Evolutionary conservation across 345 rosid genomes (phyloP), one percentile per base, ranked within the genome.

Genomic region (Zanthoxylum bungeanum): DNA sequence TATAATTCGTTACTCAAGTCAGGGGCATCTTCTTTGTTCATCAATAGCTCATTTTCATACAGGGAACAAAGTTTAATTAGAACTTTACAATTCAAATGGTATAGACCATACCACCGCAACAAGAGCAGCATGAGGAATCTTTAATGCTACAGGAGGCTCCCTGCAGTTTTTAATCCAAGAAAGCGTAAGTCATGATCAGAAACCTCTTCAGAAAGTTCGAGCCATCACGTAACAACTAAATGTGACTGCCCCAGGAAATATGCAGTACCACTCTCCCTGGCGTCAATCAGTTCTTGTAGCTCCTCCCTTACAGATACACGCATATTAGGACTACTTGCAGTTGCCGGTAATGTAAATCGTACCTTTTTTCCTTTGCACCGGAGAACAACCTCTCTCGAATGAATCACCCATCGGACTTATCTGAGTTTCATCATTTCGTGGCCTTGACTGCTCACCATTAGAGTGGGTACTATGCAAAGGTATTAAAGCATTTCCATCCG

Each of bases 81-180:
- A 37, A 37, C 11, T 34, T 44, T 27, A 30, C 31, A 39, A 65
- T 36, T 79, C 42, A 88, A 76, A 86, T 67, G 0, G 73, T 73
- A 64, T 83, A 86, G 11, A 80, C 82, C 81, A 80, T 88, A 37
- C 89, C 78, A 86, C 93, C 83, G 85, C 87, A 50, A 88, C 82
- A 28, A 83, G 87, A 49, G 89, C 84, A 7, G 91, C 91, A 66
- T 89, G 82, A 66, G 93, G 93, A 62, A 85, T 82, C 78, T 85
- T 82, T 33, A 86, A 73, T 25, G 84, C 93, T 53, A 82, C 72
- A 14, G 73, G 81, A 33, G 87, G 80, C 78, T 83, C 85, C 47
- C 85, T 21, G 46, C 81, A 59, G 52, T 86, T 88, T 60, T 70
- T 85, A 49, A n/a, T 82, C 88, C 17, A 83, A 77, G 58, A 85